phyloP scores from a whole-genome alignment of 2,329 filamentous ascomycete genomes.

The Epichloe sylvatica region DNA sequence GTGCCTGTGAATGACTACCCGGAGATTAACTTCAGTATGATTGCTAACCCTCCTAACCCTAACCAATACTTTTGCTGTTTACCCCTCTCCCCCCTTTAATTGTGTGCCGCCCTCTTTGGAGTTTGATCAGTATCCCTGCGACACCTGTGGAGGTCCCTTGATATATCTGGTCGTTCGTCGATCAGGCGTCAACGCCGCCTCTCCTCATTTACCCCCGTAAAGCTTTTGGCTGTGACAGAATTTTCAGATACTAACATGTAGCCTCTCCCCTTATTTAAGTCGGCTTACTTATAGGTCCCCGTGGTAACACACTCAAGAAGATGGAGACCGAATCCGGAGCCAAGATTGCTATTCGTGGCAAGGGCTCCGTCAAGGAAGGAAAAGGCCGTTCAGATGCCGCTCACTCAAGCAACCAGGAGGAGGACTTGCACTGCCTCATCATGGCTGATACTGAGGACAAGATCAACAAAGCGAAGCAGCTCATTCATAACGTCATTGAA shows the following conservation, averaged over 20 bases:
- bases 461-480: constrained; percentile 96
- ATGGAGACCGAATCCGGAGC: constrained; percentile 96
- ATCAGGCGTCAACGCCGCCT: constrained; percentile 6
- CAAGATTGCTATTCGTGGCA: constrained; percentile 98
- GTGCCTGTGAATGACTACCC: constrained; percentile 99
- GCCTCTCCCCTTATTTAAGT: constrained; percentile 79
- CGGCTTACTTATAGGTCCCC: constrained; percentile 98
- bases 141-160: constrained; percentile 18
- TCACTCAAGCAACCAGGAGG: constrained; percentile 99
- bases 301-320: constrained; percentile 99
- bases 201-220: constrained; percentile 11
- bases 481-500: constrained; percentile 98
- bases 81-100: constrained; percentile 16
- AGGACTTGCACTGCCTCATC: constrained; percentile 96
- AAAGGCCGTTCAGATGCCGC: constrained; percentile 97
- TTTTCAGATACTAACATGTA: constrained; percentile 71
- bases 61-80: constrained; percentile 35
- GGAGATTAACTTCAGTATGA: constrained; percentile 99
- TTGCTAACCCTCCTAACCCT: constrained; percentile 92
- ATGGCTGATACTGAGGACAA: constrained; percentile 99
- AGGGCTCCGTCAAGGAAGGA: constrained; percentile 98
- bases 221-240: constrained; percentile 12
- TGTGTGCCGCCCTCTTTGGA: constrained; percentile 20
- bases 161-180: constrained; percentile 21
- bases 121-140: constrained; percentile 29